Base-by-base conservation (phyloP, 108 stramenopile species). In the Nitzschia sp. region DNA sequence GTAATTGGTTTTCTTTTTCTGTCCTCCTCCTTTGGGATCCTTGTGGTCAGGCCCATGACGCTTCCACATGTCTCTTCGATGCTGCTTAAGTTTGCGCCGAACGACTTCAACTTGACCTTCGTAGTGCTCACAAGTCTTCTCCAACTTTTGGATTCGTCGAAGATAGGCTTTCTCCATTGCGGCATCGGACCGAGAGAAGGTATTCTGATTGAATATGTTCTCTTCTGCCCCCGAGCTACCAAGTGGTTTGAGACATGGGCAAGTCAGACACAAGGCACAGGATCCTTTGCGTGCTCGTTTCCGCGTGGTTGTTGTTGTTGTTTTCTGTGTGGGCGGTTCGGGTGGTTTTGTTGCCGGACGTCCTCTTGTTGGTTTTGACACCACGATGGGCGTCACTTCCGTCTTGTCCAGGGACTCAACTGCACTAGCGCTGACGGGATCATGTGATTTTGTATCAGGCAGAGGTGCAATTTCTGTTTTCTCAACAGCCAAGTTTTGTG, bases 101-200 rank as follows among this genome's bases (percentile, higher is more conserved):
- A 77, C 65, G 0, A 41, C 21, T 19, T 79, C 83, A 7, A 50
- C 43, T 50, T 73, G 69, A 10, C 59, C 70, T 53, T 78, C 75
- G 12, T 69, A 42, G 25, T 46, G 37, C 34, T 84, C 83, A 21
- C 50, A 41, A 21, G 72, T 51, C 52, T 75, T 67, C 29, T 84
- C 83, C 39, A 84, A 43, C 51, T 77, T 84, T 59, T 80, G 71
- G 2, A 80, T 41, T 40, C 79, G 53, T n/a, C 76, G 67, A 37
- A 80, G 77, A 55, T 80, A 42, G 8, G 79, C 72, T 50, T 61
- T 67, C 63, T 84, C 83, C 20, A 80, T 60, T 6, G 76, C 78
- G 0, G 24, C 37, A 54, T 72, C 76, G 10, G 83, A 75, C 11
- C 72, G 67, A 7, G 79, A 53, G 37, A 74, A 69, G 12, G n/a